Conservation (phyloP, 2,329 filamentous ascomycete species). For the Capronia coronata region DNA sequence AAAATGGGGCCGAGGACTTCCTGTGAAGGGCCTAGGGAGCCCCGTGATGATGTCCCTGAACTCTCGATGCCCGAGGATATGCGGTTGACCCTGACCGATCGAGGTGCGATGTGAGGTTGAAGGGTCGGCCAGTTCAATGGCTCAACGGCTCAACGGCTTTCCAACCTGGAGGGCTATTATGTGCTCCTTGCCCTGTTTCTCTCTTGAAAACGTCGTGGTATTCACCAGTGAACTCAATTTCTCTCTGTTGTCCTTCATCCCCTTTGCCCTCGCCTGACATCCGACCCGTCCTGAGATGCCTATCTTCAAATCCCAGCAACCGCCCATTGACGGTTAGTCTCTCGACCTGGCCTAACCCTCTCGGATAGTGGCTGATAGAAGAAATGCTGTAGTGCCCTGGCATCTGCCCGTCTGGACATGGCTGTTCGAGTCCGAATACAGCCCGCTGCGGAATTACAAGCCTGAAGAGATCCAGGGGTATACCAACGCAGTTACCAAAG, state of each 20-base stretch:
- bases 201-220: no score
- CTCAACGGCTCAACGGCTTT: no score
- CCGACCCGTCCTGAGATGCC: slow-evolving; percentile 12
- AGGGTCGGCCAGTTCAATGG: no score
- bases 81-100: no score
- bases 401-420: slow-evolving; percentile 55
- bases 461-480: slow-evolving; percentile 45
- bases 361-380: slow-evolving; percentile 1
- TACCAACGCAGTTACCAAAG: slow-evolving; percentile 54
- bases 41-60: no score
- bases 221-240: background rate
- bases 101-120: no score
- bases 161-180: no score
- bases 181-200: no score
- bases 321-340: slow-evolving; percentile 22
- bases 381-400: slow-evolving; percentile 43
- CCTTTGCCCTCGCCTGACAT: background rate
- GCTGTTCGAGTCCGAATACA: slow-evolving; percentile 53
- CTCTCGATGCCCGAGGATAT: no score
- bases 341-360: no score
- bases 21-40: no score
- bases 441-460: slow-evolving; percentile 40
- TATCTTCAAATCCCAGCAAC: slow-evolving; percentile 26
- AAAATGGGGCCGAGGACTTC: slow-evolving; percentile 8
- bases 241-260: background rate